Percentiles rank a stretch among this genome's conserved stretches.
Evolutionary conservation across 2,329 filamentous ascomycete species (phyloP).

Genomic region (Xylaria sp.): DNA sequence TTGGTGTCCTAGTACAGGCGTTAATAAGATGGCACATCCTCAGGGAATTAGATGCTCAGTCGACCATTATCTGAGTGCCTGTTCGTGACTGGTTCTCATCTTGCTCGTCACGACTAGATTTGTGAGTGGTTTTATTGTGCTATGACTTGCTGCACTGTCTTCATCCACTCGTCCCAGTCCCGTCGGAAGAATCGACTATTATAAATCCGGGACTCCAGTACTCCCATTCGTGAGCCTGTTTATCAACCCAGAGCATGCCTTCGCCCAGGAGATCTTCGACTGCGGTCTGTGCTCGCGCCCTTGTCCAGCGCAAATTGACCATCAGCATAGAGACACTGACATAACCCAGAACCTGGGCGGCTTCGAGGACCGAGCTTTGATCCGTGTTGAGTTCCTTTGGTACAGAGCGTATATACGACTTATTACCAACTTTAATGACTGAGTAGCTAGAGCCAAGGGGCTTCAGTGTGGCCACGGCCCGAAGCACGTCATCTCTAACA

Average conservation of each 20-base stretch:
- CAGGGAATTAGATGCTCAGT: neutral
- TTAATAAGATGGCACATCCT: neutral
- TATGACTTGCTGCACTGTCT: neutral
- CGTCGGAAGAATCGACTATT: constrained; percentile 42
- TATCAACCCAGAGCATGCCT: constrained; percentile 94
- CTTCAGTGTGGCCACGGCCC: constrained; percentile 86
- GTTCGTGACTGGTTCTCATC: neutral
- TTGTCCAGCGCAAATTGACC: constrained; percentile 86
- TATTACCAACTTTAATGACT: constrained; percentile 83
- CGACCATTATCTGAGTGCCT: neutral
- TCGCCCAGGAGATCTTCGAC: constrained; percentile 90
- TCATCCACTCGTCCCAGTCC: constrained; percentile 38
- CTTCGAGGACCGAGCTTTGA: constrained; percentile 91
- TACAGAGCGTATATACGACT: constrained; percentile 88
- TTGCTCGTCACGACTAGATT: neutral
- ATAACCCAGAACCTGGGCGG: constrained; percentile 87
- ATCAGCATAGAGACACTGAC: constrained; percentile 90
- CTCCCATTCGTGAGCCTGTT: constrained; percentile 84
- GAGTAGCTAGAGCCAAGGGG: constrained; percentile 90
- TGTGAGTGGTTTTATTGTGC: neutral
- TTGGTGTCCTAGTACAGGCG: neutral
- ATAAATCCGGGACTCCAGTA: constrained; percentile 92
- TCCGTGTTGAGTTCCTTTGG: constrained; percentile 96
- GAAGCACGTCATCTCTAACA: constrained; percentile 82
- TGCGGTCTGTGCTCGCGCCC: constrained; percentile 85